Percentiles rank a stretch among this genome's conserved stretches.
These are phyloP conservation scores for Scheffersomyces stipitis DNA, from an alignment of 805 yeast genomes.

Conservation along the genomic window DNA sequence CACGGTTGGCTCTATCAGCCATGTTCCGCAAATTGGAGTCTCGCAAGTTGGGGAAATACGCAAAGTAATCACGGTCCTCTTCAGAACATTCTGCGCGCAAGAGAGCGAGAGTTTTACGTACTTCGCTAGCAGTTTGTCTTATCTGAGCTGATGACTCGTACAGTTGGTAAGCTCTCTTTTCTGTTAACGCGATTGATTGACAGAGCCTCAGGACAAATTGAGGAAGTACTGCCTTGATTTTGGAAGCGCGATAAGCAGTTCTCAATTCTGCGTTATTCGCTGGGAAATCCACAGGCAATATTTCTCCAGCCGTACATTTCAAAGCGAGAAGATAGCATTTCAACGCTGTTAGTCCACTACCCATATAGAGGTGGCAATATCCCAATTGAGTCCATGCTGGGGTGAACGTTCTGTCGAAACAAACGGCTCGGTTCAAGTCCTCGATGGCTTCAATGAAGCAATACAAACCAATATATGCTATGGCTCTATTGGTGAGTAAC, in stretches of 20 bases:
- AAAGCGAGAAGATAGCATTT: constrained; percentile 34
- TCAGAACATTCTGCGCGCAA: constrained; percentile 20
- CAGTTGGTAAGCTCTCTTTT: constrained; percentile 39
- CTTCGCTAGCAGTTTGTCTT: constrained; percentile 20
- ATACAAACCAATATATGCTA: constrained; percentile 41
- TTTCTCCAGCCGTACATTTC: constrained; percentile 27
- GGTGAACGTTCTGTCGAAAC: constrained; percentile 30
- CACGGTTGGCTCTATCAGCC: constrained; percentile 29
- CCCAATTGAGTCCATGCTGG: constrained; percentile 47
- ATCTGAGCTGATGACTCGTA: constrained; percentile 25
- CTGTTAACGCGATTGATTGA: constrained; percentile 34
- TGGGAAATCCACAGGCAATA: constrained; percentile 25
- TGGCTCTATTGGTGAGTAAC: constrained; percentile 37
- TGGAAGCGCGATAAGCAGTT: constrained; percentile 20
- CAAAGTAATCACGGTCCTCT: constrained; percentile 26
- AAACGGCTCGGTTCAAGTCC: constrained; percentile 34
- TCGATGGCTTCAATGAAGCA: constrained; percentile 40
- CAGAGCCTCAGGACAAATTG: constrained; percentile 37
- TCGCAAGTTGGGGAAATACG: constrained; percentile 24
- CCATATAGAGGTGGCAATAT: constrained; percentile 43
- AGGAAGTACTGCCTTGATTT: constrained; percentile 28
- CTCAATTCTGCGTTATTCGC: constrained; percentile 10
- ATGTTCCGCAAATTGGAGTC: constrained; percentile 22
- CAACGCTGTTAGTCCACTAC: constrained; percentile 31
- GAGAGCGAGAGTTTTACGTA: constrained; percentile 24